Percentiles rank a stretch among this genome's conserved stretches.
These are phyloP conservation scores for Scleroderma bovista DNA, from an alignment of 768 basidiomycete genomes.

Conservation along the genomic window DNA sequence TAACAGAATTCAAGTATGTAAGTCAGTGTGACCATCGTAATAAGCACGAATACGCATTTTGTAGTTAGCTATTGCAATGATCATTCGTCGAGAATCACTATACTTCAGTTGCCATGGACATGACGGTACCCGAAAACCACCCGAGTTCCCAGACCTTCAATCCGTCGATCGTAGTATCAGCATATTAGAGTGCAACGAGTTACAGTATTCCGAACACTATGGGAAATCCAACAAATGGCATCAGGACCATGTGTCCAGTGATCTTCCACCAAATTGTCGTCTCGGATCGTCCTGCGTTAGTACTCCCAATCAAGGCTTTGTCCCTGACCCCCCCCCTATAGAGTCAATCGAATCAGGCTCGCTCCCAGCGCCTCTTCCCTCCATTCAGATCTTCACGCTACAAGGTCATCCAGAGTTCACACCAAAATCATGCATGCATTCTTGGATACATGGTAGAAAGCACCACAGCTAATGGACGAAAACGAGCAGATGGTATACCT, in stretches of 20 bases:
- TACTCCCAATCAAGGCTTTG: slow-evolving; percentile 73
- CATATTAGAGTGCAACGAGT: no score
- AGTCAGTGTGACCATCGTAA: no score
- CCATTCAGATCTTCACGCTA: slow-evolving; percentile 71
- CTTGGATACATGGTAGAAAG: slow-evolving; percentile 42
- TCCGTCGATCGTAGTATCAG: no score
- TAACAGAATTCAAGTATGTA: no score
- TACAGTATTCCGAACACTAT: no score
- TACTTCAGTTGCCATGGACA: no score
- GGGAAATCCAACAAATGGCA: slow-evolving; percentile 87
- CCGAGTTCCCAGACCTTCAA: no score
- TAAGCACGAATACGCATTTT: no score
- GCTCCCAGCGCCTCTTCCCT: slow-evolving; percentile 23
- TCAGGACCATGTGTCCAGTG: slow-evolving; percentile 74
- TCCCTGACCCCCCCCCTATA: slow-evolving; percentile 29
- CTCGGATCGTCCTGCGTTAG: slow-evolving; percentile 54
- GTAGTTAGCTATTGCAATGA: no score
- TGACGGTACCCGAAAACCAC: no score
- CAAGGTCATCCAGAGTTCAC: slow-evolving; percentile 95
- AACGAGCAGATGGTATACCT: slow-evolving; percentile 21
- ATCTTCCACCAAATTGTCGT: slow-evolving; percentile 46
- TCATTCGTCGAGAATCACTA: no score
- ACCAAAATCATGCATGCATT: slow-evolving; percentile 50
- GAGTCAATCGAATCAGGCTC: slow-evolving; percentile 8
- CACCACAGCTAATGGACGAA: slow-evolving; percentile 37